phyloP scores from a whole-genome alignment of 805 yeast species.

The Yarrowia sp. region DNA sequence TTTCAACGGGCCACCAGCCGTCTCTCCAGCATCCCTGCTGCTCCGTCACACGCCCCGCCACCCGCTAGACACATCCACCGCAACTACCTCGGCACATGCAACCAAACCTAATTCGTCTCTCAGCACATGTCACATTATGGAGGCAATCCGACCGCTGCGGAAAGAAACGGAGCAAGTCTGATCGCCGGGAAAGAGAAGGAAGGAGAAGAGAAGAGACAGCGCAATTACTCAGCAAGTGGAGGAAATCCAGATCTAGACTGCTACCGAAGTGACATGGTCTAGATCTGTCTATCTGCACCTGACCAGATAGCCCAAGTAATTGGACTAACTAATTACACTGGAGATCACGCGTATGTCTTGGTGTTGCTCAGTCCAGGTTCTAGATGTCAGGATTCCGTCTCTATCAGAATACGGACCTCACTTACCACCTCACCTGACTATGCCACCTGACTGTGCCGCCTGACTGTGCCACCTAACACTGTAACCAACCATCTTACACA shows the following conservation, averaged over 20 bases:
- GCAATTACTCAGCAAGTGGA: background rate
- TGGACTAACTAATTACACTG: too few species aligned
- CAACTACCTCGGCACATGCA: conserved; percentile 37
- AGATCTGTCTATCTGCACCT: too few species aligned
- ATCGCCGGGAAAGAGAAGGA: conserved; percentile 16
- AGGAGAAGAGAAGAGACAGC: background rate
- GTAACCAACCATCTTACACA: too few species aligned
- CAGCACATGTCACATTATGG: conserved; percentile 34
- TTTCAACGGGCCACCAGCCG: background rate
- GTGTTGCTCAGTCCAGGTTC: too few species aligned
- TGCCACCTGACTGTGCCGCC: too few species aligned
- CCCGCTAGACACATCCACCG: conserved; percentile 4
- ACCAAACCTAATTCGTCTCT: conserved; percentile 6
- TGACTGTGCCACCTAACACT: too few species aligned
- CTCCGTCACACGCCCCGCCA: background rate
- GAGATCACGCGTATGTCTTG: too few species aligned
- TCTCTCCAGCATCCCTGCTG: background rate
- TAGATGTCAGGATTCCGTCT: too few species aligned
- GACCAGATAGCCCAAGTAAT: too few species aligned
- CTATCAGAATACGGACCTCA: too few species aligned
- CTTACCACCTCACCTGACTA: too few species aligned
- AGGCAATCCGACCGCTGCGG: conserved; percentile 21
- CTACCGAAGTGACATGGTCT: too few species aligned
- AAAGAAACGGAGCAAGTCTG: conserved; percentile 34
- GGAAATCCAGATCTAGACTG: background rate